Percentiles rank a stretch among this genome's conserved stretches.
Conservation (phyloP, 805 yeast genomes). For the Jamesozyma rosinii region DNA sequence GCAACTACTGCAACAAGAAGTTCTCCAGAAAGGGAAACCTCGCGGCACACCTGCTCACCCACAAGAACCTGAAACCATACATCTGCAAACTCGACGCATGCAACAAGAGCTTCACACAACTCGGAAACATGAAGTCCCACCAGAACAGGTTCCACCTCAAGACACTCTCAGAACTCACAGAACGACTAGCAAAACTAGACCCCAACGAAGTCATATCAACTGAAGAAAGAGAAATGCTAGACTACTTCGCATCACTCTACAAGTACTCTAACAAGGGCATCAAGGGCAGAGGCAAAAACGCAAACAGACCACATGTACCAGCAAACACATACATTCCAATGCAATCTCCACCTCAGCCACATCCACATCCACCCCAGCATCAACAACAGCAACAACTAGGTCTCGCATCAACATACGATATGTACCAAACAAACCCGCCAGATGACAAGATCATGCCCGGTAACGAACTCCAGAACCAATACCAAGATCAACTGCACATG, state of each 20-base stretch:
- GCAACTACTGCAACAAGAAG: constrained; percentile 63
- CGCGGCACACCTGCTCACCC: constrained; percentile 80
- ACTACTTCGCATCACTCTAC: constrained; percentile 73
- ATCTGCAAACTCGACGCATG: constrained; percentile 74
- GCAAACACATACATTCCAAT: not conserved
- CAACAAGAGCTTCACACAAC: constrained; percentile 77
- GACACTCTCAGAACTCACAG: constrained; percentile 58
- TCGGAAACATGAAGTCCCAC: constrained; percentile 89
- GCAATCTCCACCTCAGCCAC: not conserved
- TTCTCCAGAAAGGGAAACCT: constrained; percentile 89
- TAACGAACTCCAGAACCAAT: not conserved
- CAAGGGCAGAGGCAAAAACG: constrained; percentile 10
- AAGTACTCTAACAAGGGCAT: constrained; percentile 82
- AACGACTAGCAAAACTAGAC: constrained; percentile 53
- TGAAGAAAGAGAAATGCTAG: constrained; percentile 58
- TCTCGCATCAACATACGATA: not conserved
- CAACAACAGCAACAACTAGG: not conserved
- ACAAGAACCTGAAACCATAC: constrained; percentile 67
- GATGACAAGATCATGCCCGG: not conserved
- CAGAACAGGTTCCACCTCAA: constrained; percentile 80
- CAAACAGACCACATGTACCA: not conserved
- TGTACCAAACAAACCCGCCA: not conserved
- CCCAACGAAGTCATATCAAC: constrained; percentile 41
- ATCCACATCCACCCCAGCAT: not conserved
- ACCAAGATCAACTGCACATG: not conserved